phyloP scores from a whole-genome alignment of 441 rosid species.

The Erysimum pusillum region DNA sequence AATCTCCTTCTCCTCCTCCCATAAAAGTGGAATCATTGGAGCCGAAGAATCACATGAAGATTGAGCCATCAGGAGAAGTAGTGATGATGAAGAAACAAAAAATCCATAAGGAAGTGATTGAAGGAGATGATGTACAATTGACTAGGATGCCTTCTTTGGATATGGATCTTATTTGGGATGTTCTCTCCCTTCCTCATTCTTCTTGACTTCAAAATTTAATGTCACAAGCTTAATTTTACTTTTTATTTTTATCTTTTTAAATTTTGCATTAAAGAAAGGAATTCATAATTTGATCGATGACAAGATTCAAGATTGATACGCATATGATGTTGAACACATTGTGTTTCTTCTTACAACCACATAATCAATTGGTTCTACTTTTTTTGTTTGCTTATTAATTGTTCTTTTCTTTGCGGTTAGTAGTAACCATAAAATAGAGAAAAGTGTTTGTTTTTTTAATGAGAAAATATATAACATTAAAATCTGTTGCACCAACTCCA shows the following conservation, averaged over 20 bases:
- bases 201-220: constrained; percentile 14
- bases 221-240: constrained; percentile 12
- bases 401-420: constrained; percentile 37
- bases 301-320: constrained; percentile 35
- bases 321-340: constrained; percentile 20
- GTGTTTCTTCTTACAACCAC: constrained; percentile 26
- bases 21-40: constrained; percentile 28
- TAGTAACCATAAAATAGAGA: constrained; percentile 36
- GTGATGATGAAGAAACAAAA: constrained; percentile 48
- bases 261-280: constrained; percentile 3
- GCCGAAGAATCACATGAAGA: constrained; percentile 31
- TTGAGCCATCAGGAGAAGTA: constrained; percentile 44
- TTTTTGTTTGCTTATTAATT: constrained; percentile 27
- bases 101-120: constrained; percentile 46
- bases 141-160: constrained; percentile 98
- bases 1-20: constrained; percentile 38
- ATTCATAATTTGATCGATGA: constrained; percentile 18
- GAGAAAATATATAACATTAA: neutral
- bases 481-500: constrained; percentile 45
- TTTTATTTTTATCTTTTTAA: neutral
- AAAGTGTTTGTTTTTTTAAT: constrained; percentile 23
- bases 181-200: constrained; percentile 58
- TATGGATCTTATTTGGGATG: constrained; percentile 97
- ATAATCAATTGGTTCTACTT: constrained; percentile 28
- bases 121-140: constrained; percentile 72